Evolutionary conservation across 1,284 basidiomycete species (phyloP).

Genomic region (Uromyces viciae-fabae): DNA sequence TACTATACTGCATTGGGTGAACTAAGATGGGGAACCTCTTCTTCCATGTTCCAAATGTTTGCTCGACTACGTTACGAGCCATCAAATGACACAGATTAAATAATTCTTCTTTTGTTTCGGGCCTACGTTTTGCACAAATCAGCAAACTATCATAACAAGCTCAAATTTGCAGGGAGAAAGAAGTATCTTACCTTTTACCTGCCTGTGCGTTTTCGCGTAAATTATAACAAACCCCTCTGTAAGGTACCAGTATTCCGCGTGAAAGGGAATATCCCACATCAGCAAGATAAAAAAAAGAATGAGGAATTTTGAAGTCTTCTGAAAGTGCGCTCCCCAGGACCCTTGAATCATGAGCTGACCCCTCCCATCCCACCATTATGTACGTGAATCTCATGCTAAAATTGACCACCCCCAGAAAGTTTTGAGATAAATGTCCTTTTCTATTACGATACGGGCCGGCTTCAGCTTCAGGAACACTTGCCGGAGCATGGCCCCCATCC

Average conservation of each 20-base stretch:
- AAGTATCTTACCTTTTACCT: not conserved
- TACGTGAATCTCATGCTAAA: conserved; percentile 56
- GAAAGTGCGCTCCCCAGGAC: conserved; percentile 52
- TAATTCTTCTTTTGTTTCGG: conserved; percentile 42
- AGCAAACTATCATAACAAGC: not conserved
- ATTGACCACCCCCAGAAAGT: conserved; percentile 53
- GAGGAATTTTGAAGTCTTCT: conserved; percentile 53
- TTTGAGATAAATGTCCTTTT: conserved; percentile 56
- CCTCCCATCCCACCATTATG: conserved; percentile 56
- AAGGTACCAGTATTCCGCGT: conserved; percentile 52
- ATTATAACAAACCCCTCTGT: conserved; percentile 48
- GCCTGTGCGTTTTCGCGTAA: conserved; percentile 46
- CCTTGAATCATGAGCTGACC: conserved; percentile 54
- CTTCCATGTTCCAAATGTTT: conserved; percentile 45
- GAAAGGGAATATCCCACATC: conserved; percentile 56
- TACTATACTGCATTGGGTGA: not conserved
- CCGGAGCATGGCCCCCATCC: conserved; percentile 57
- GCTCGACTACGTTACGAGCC: conserved; percentile 46
- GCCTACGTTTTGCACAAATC: conserved; percentile 12
- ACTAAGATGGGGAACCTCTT: conserved; percentile 11
- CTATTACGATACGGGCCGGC: conserved; percentile 51
- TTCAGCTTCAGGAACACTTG: conserved; percentile 49
- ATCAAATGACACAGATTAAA: conserved; percentile 46
- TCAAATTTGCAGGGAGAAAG: not conserved
- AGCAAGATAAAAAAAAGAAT: conserved; percentile 55